A percentile compares a stretch with the other conserved stretches of the same genome.
Evolutionary conservation across 257 asterid species (phyloP).

Genomic region (Avicennia marina): DNA sequence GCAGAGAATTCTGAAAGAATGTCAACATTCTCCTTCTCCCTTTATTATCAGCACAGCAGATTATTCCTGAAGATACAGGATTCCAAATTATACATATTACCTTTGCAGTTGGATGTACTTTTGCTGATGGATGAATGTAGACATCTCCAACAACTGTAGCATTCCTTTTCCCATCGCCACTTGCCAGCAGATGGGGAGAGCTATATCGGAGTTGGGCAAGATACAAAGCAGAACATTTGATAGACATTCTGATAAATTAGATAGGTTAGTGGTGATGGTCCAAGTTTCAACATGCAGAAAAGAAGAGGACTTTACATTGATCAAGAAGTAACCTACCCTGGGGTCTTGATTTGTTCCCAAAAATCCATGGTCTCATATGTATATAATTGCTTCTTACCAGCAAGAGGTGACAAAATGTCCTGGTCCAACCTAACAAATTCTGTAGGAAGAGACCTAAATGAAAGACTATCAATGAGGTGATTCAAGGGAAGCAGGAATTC

Average conservation of each 20-base stretch:
- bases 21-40: too few relatives aligned
- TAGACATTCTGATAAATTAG: conserved; percentile 56
- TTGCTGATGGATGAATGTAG: conserved; percentile 76
- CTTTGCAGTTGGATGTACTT: conserved; percentile 87
- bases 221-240: conserved; percentile 50
- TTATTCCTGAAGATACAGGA: too few relatives aligned
- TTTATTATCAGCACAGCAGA: too few relatives aligned
- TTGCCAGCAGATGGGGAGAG: conserved; percentile 47
- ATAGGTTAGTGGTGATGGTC: conserved; percentile 12
- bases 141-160: conserved; percentile 47
- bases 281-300: conserved; percentile 3
- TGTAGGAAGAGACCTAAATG: conserved; percentile 54
- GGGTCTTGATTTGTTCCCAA: conserved; percentile 93
- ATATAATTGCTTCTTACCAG: conserved; percentile 73
- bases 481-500: conserved; percentile 12
- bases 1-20: too few relatives aligned
- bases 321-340: conserved; percentile 43
- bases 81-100: too few relatives aligned
- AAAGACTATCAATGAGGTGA: conserved; percentile 25
- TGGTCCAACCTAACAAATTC: conserved; percentile 88
- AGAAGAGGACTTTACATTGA: not conserved
- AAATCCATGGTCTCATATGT: conserved; percentile 71
- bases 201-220: conserved; percentile 41
- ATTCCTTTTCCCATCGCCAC: conserved; percentile 41
- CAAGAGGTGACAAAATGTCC: conserved; percentile 84